Conservation (phyloP, 495 filamentous ascomycete genomes). For the Podospora pseudocomata region DNA sequence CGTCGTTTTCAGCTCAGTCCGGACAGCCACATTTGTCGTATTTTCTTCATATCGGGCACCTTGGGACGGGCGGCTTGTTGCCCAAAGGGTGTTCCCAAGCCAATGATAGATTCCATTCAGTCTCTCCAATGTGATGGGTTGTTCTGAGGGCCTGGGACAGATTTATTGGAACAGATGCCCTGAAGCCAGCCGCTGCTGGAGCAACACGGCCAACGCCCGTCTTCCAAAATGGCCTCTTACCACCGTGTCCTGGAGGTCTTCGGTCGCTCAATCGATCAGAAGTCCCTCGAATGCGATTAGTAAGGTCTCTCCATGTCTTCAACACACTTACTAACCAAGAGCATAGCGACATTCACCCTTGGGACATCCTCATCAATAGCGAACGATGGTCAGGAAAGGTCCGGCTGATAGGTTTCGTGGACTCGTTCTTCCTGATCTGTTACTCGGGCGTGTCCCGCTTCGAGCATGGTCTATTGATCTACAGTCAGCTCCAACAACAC, state of each 20-base stretch:
- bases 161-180: background rate
- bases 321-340: background rate
- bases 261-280: slow-evolving; percentile 35
- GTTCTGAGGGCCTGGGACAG: no score
- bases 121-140: no score
- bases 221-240: slow-evolving; percentile 37
- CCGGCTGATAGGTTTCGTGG: slow-evolving; percentile 42
- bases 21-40: no score
- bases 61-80: no score
- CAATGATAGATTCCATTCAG: no score
- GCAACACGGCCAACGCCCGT: background rate
- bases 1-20: no score
- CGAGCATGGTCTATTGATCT: slow-evolving; percentile 39
- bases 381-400: slow-evolving; percentile 39
- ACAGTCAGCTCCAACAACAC: slow-evolving; percentile 29
- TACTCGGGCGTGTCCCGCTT: slow-evolving; percentile 40
- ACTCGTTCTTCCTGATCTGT: slow-evolving; percentile 42
- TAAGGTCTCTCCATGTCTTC: slow-evolving; percentile 10
- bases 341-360: slow-evolving; percentile 40
- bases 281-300: slow-evolving; percentile 40
- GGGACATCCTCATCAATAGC: slow-evolving; percentile 41
- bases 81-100: no score
- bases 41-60: no score
- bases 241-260: slow-evolving; percentile 41
- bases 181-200: background rate